Evolutionary conservation across 2,329 filamentous ascomycete species (phyloP).

Genomic region (Colletotrichum tanaceti): DNA sequence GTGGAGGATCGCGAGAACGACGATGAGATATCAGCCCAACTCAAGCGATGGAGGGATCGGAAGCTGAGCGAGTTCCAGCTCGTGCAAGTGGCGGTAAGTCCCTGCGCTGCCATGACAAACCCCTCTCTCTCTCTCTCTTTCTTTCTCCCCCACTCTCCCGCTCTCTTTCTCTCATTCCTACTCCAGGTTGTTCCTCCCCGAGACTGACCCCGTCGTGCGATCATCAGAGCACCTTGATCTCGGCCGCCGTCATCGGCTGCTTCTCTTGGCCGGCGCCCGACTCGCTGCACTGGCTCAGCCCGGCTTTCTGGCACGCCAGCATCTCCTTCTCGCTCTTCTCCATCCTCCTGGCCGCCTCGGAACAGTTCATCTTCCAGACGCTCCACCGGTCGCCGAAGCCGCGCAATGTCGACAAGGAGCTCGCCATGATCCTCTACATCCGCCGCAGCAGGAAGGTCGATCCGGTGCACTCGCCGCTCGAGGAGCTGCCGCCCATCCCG

Average conservation of each 20-base stretch:
- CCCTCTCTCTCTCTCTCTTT: too few relatives aligned
- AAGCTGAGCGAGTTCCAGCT: constrained; percentile 45
- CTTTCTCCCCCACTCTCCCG: too few relatives aligned
- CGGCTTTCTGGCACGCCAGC: constrained; percentile 44
- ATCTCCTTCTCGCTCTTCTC: constrained; percentile 46
- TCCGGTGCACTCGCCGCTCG: constrained; percentile 29
- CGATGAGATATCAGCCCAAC: constrained; percentile 39
- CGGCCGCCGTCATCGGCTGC: constrained; percentile 46
- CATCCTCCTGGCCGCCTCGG: constrained; percentile 45
- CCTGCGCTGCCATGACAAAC: too few relatives aligned
- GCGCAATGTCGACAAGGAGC: constrained; percentile 34
- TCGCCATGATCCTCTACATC: constrained; percentile 42
- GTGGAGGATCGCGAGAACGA: constrained; percentile 34
- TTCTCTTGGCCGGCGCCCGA: constrained; percentile 45
- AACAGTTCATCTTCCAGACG: constrained; percentile 45
- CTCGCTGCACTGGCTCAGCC: constrained; percentile 44
- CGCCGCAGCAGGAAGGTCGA: constrained; percentile 27
- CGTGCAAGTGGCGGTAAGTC: constrained; percentile 43
- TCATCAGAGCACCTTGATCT: constrained; percentile 43
- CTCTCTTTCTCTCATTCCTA: not conserved
- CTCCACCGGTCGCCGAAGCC: constrained; percentile 40
- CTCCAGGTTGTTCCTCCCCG: not conserved
- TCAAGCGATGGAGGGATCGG: constrained; percentile 42
- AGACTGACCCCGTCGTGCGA: not conserved
- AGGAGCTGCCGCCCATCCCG: constrained; percentile 37